Evolutionary conservation across 371 early-diverging fungal species (phyloP), one percentile per base, ranked within the genome.

Genomic region (Saksenaea oblongispora): DNA sequence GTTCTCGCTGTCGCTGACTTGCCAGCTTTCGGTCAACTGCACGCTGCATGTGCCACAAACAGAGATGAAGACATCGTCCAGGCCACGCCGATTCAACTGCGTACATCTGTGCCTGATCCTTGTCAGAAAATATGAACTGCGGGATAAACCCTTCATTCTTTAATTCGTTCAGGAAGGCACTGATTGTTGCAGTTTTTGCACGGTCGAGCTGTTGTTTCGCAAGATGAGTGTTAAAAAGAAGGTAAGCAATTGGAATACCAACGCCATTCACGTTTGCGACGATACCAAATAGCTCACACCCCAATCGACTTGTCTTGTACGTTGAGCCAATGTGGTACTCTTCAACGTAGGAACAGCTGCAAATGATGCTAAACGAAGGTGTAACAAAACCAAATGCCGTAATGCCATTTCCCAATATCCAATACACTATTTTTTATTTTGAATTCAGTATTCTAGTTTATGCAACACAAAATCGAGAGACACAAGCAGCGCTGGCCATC

Each of bases 311-410:
- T 34, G 60, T 59, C 26, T 59, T 59, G n/a, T 39, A 44, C 7
- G 59, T 39, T 5, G 51, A 44, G 34, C 47, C 60, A n/a, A 60
- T 34, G 18, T 34, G 51, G 22, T 31, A 60, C 35, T 60, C 60
- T 59, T 59, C 59, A 28, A 42, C 31, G 7, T 35, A 28, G 3
- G 22, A n/a, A 24, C 42, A 59, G n/a, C 10, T 13, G 1, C 13
- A 28, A 41, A 11, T 28, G 1, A 3, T 28, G 8, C 1, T 27
- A 3, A 60, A 34, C 13, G 47, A 53, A 34, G 34, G 51, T 7
- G 37, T 59, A 5, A 31, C 47, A 47, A 47, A 47, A 7, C 60
- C 51, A 26, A 60, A 15, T n/a, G 60, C 60, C 11, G 31, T 41
- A n/a, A 47, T 18, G 4, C 22, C 47, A 47, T 47, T 18, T 22